These are phyloP conservation scores for Hypholoma sublateritium DNA, from an alignment of 768 basidiomycete genomes.

Conservation along the genomic window DNA sequence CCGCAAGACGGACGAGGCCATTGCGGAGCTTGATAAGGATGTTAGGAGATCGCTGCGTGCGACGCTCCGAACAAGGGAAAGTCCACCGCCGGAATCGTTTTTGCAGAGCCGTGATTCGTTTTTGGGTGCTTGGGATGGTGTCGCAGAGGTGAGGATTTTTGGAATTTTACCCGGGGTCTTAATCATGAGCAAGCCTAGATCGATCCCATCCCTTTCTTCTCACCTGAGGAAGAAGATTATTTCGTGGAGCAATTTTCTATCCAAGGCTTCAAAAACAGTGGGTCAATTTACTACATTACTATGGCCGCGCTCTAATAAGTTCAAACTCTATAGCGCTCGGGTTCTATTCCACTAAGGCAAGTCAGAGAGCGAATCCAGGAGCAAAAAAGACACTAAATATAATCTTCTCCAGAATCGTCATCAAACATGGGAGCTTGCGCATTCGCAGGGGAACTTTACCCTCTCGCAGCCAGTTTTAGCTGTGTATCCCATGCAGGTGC, in stretches of 20 bases:
- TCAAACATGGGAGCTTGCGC: constrained; percentile 37
- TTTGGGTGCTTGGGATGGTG: constrained; percentile 49
- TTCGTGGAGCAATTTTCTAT: constrained; percentile 59
- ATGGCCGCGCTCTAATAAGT: not conserved
- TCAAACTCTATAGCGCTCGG: constrained; percentile 47
- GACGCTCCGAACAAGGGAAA: constrained; percentile 49
- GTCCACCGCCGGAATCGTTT: constrained; percentile 57
- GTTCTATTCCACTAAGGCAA: constrained; percentile 57
- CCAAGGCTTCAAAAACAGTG: constrained; percentile 64
- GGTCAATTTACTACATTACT: constrained; percentile 18
- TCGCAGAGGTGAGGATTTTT: constrained; percentile 37
- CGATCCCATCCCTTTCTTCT: constrained; percentile 60
- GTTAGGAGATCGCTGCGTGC: constrained; percentile 57
- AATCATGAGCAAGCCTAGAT: constrained; percentile 37
- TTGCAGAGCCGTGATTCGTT: constrained; percentile 50
- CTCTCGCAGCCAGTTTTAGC: constrained; percentile 44
- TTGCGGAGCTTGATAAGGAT: constrained; percentile 54
- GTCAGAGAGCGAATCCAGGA: constrained; percentile 13
- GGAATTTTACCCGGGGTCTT: not conserved
- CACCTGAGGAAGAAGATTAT: constrained; percentile 64
- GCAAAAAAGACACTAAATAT: constrained; percentile 1
- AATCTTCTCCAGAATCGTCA: constrained; percentile 36
- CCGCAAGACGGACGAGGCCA: constrained; percentile 42
- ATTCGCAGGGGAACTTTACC: constrained; percentile 45
- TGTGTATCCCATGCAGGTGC: constrained; percentile 38